Base-by-base conservation (phyloP, 2,329 filamentous ascomycete genomes). In the Sporothrix curviconia region DNA sequence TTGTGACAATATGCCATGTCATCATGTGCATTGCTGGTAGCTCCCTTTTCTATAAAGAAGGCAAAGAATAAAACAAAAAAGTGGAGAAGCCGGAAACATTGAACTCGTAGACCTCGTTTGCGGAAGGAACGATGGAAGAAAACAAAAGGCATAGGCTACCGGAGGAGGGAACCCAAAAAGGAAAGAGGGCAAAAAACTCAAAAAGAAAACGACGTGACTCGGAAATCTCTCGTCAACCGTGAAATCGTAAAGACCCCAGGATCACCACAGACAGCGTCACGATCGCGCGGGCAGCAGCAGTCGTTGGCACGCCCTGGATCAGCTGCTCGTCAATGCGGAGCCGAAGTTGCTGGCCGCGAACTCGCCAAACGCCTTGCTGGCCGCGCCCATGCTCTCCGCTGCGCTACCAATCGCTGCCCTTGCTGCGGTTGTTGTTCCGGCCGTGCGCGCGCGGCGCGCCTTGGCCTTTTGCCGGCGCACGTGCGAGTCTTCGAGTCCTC, bases 191-290 rank as follows among this genome's bases (percentile, higher is more conserved):
- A 36, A 37, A 43, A 46, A 47, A 22, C 14, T 9, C 15, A 19
- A 17, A 49, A 25, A 43, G 51, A 30, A 55, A 14, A 7, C 34
- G 12, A n/a, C n/a, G n/a, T n/a, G n/a, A n/a, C n/a, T n/a, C n/a
- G n/a, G n/a, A n/a, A 9, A 39, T 42, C 32, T 59, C 77, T 81
- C 36, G 78, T 77, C 61, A 85, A 75, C 63, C 91, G 84, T 60
- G 89, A 85, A 66, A 99, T 84, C 42, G 91, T 85, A 74, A 99
- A 99, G 11, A 97, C 92, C 89, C 90, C 40, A 95, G 80, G 72
- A 99, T 96, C 37, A 96, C 92, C 43, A 95, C 90, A 9, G 92
- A 94, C 67, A 99, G 75, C n/a, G 92, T 92, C 58, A 94, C 91
- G 69, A 99, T 92, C 19, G 94, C 94, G 63, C 94, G 0, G 94